phyloP scores from a whole-genome alignment of 805 yeast genomes.

The Wickerhamiella azyma region DNA sequence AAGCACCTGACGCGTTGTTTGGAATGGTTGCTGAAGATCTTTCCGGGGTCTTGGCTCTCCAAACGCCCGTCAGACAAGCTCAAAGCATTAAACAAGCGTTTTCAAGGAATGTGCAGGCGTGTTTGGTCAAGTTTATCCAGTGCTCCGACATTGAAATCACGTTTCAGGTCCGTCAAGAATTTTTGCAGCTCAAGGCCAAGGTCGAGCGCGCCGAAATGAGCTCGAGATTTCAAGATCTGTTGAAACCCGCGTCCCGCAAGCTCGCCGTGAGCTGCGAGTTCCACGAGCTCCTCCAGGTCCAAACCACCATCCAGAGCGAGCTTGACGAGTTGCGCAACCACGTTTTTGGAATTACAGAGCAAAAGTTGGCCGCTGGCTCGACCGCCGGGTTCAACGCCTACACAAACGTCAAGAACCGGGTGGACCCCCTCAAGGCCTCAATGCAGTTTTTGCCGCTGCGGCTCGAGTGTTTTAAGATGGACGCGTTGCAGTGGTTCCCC shows the following conservation, averaged over 20 bases:
- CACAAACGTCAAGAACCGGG: neutral
- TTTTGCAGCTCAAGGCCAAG: slow-evolving; percentile 4
- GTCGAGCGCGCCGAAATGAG: neutral
- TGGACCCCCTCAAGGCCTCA: slow-evolving; percentile 8
- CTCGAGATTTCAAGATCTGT: neutral
- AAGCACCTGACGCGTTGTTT: neutral
- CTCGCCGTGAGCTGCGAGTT: slow-evolving; percentile 1
- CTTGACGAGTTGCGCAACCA: slow-evolving; percentile 2
- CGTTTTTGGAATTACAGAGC: slow-evolving; percentile 2
- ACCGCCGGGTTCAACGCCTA: neutral
- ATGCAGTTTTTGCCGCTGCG: slow-evolving; percentile 9
- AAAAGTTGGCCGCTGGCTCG: neutral
- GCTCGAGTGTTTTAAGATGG: slow-evolving; percentile 5
- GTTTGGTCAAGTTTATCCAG: neutral
- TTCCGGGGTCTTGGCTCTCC: neutral
- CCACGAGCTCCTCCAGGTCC: slow-evolving; percentile 1
- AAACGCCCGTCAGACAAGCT: neutral
- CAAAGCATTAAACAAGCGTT: neutral
- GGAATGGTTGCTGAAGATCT: neutral
- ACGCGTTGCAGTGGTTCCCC: slow-evolving; percentile 1
- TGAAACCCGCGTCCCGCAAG: neutral
- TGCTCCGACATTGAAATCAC: slow-evolving; percentile 4
- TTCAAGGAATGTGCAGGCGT: neutral
- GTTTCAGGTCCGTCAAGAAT: slow-evolving; percentile 3
- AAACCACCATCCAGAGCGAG: slow-evolving; percentile 3